Base-by-base conservation (phyloP, 1,284 basidiomycete species). In the Athelia sp. region DNA sequence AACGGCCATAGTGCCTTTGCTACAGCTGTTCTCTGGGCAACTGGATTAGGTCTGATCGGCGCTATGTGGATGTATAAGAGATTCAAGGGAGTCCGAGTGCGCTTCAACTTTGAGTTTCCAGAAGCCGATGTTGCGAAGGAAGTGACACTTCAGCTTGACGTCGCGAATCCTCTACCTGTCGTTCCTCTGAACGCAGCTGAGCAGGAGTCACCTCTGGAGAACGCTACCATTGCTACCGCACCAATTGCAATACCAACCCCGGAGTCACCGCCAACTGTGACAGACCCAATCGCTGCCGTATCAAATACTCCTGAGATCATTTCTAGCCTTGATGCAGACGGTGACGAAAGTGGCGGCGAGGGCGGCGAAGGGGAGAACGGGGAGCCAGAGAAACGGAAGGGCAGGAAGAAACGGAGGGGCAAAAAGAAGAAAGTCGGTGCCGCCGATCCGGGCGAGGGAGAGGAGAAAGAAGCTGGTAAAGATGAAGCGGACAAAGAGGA, bases 281-380 rank as follows among this genome's bases (percentile, higher is more conserved):
- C 18, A 4, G 23, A 22, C 23, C 23, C 43, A 4, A 17, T 22
- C 19, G 23, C n/a, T 23, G 42, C 47, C 6, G 6, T 29, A 29
- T 29, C 26, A 13, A 29, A 13, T 13, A 13, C 26, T 4, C 26
- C 29, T 17, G 22, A 43, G 32, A 23, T 31, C n/a, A 14, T 21
- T 6, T 4, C 26, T 13, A 29, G 26, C 26, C 26, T 13, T 13
- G 36, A 9, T 24, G 40, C 4, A 52, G 74, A 72, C 4, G 72
- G 58, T 0, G 82, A 83, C 9, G 82, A 83, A 3, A 81, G 76
- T 47, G 84, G 82, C 26, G 26, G 26, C 45, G 77, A 72, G 48
- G 84, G 85, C 18, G 73, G 71, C 3, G 81, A 75, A 24, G 63
- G 26, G 6, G 26, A 58, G 17, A 69, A 70, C 9, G 70, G 69